phyloP scores from a whole-genome alignment of 257 asterid genomes.

The Galeopsis tetrahit region DNA sequence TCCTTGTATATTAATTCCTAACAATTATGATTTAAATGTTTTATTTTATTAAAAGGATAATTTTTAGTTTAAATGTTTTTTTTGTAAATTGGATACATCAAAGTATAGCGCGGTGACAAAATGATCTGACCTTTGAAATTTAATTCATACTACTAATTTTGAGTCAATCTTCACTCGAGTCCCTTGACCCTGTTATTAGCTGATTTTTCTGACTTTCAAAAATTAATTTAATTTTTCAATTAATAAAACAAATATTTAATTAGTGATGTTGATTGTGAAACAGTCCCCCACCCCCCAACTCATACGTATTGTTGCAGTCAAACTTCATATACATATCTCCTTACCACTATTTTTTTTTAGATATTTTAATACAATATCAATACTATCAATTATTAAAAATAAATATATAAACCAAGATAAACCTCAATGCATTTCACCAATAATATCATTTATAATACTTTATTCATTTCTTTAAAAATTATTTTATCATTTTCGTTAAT shows the following conservation, averaged over 20 bases:
- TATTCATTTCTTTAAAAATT: no score
- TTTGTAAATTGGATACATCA: no score
- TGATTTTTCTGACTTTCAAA: conserved; percentile 34
- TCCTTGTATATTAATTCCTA: no score
- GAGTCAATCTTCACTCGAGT: background rate
- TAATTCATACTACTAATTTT: background rate
- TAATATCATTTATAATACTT: no score
- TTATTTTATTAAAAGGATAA: no score
- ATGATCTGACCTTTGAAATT: conserved; percentile 26
- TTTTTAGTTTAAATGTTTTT: no score
- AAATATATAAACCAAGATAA: no score
- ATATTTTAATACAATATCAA: background rate
- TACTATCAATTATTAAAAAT: no score
- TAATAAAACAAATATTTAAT: background rate
- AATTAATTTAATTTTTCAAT: background rate
- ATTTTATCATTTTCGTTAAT: no score
- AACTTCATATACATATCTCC: conserved; percentile 13
- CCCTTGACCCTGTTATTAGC: conserved; percentile 22
- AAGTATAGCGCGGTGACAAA: no score
- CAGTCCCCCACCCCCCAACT: conserved; percentile 16
- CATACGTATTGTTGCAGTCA: conserved; percentile 26
- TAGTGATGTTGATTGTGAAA: conserved; percentile 24
- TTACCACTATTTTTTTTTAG: background rate
- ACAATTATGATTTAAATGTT: no score
- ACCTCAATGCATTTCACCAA: no score